Conservation (phyloP, 306 rosid species). For the Dryas octopetala region DNA sequence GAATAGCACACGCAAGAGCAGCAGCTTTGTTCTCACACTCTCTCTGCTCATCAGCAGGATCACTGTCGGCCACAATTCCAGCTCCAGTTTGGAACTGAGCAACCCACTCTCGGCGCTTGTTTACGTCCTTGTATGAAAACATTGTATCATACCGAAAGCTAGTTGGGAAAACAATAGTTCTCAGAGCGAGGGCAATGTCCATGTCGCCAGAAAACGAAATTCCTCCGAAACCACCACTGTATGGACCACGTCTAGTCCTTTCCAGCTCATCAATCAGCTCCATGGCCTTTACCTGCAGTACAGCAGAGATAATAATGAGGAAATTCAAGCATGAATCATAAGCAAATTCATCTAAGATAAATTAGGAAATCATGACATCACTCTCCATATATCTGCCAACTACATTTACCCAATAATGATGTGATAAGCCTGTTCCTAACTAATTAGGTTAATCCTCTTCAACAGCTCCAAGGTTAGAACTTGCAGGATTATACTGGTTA, state of each 20-base stretch:
- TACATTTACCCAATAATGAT: background rate
- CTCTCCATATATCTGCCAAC: slow-evolving; percentile 3
- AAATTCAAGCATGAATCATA: background rate
- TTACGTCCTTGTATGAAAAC: slow-evolving; percentile 77
- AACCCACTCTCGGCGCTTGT: slow-evolving; percentile 80
- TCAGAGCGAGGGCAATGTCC: slow-evolving; percentile 92
- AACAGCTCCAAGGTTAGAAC: background rate
- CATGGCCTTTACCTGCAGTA: slow-evolving; percentile 92
- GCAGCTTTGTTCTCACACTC: slow-evolving; percentile 99
- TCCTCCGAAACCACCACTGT: slow-evolving; percentile 96
- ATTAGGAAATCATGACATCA: background rate
- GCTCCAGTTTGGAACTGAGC: slow-evolving; percentile 98
- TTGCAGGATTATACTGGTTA: background rate
- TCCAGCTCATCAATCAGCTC: slow-evolving; percentile 93
- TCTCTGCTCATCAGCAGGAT: slow-evolving; percentile 82
- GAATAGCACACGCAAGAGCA: slow-evolving; percentile 90
- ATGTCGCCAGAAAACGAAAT: slow-evolving; percentile 81
- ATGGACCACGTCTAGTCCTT: slow-evolving; percentile 88
- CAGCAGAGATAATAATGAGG: slow-evolving; percentile 22
- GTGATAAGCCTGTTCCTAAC: background rate
- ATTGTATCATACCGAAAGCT: slow-evolving; percentile 70
- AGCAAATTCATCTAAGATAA: background rate
- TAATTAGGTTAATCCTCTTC: background rate
- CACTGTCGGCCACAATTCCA: slow-evolving; percentile 93
- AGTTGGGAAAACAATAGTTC: slow-evolving; percentile 88